These are phyloP conservation scores for Sporisorium sorghi DNA, from an alignment of 1,284 basidiomycete genomes.

Conservation along the genomic window DNA sequence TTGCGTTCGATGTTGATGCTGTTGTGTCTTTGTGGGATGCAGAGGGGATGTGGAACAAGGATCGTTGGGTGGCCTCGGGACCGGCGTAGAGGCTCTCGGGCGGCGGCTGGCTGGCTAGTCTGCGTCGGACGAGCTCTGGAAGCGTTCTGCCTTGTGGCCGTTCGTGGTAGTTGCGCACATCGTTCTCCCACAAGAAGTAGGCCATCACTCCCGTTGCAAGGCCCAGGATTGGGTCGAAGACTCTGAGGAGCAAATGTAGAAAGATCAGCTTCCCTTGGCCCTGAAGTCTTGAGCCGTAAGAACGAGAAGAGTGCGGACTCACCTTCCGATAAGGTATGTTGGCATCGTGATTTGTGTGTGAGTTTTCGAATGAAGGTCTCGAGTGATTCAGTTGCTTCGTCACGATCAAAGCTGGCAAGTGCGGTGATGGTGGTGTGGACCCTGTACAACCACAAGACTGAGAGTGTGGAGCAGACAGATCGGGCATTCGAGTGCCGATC, in stretches of 20 bases:
- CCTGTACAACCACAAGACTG: neutral
- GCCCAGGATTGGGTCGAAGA: constrained; percentile 62
- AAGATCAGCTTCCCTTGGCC: neutral
- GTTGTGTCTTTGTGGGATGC: constrained; percentile 19
- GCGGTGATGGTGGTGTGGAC: neutral
- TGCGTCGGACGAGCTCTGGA: constrained; percentile 48
- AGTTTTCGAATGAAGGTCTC: neutral
- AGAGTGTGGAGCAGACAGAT: constrained; percentile 6
- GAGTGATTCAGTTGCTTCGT: neutral
- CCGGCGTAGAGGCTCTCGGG: constrained; percentile 32
- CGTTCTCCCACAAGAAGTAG: constrained; percentile 66
- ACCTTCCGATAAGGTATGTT: constrained; percentile 43
- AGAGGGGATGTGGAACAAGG: constrained; percentile 42
- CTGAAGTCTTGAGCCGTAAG: too few species aligned
- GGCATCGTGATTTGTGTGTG: constrained; percentile 22
- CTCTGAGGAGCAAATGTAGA: constrained; percentile 6
- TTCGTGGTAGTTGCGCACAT: constrained; percentile 54
- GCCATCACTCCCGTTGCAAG: constrained; percentile 63
- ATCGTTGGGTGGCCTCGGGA: constrained; percentile 26
- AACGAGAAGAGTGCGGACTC: neutral
- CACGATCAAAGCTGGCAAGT: neutral
- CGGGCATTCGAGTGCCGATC: constrained; percentile 1
- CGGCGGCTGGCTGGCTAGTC: constrained; percentile 28
- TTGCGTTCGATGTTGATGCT: neutral
- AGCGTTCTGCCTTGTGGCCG: constrained; percentile 57